phyloP scores from a whole-genome alignment of 78 protist genomes.

The Emiliania huxleyi region DNA sequence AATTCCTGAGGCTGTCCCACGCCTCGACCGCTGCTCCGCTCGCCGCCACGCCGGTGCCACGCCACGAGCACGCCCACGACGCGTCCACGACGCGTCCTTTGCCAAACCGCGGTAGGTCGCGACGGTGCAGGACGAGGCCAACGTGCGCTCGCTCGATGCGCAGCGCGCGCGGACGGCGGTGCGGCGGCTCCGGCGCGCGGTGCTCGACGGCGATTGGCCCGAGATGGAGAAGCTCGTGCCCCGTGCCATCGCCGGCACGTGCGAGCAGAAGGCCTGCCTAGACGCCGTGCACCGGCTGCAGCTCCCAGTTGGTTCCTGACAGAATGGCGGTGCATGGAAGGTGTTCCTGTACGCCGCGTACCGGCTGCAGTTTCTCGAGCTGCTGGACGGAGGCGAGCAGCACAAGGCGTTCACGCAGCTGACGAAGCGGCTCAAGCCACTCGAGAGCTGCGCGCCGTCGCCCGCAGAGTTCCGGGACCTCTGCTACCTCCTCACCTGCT shows the following conservation, averaged over 20 bases:
- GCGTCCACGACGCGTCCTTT: too few relatives aligned
- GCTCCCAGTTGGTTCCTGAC: too few relatives aligned
- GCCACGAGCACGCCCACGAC: too few relatives aligned
- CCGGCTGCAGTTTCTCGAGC: constrained; percentile 80
- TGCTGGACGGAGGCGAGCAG: constrained; percentile 63
- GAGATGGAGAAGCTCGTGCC: constrained; percentile 70
- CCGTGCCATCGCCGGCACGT: neutral
- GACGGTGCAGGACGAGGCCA: constrained; percentile 64
- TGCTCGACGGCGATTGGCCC: constrained; percentile 77
- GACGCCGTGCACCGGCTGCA: too few relatives aligned
- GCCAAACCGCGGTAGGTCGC: too few relatives aligned
- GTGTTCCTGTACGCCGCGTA: constrained; percentile 74
- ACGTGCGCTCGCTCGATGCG: constrained; percentile 50
- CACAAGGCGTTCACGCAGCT: constrained; percentile 62
- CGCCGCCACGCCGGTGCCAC: too few relatives aligned
- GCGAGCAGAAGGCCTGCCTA: neutral
- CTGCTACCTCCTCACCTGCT: constrained; percentile 73
- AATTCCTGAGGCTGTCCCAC: too few relatives aligned
- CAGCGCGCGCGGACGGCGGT: constrained; percentile 12
- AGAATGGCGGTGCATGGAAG: too few relatives aligned
- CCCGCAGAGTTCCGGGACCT: constrained; percentile 74
- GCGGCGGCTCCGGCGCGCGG: constrained; percentile 41
- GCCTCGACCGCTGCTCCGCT: too few relatives aligned
- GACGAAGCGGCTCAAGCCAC: constrained; percentile 73
- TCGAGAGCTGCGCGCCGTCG: constrained; percentile 59